Base-by-base conservation (phyloP, 306 rosid genomes). In the Fragaria nilgerrensis region DNA sequence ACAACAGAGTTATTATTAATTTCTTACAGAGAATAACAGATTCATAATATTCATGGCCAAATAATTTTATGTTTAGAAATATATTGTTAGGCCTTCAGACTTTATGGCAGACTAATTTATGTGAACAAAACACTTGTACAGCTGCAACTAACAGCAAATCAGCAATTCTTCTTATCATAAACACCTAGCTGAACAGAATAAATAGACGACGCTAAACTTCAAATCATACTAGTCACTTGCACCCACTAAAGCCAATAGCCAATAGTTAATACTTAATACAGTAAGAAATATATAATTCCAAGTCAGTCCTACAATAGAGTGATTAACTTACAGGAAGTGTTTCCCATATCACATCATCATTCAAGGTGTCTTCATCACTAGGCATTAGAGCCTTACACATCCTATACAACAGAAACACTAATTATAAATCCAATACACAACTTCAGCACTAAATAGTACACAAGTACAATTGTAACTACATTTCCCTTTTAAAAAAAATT, bases 361-460 rank as follows among this genome's bases (percentile, higher is more conserved):
- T 92, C 87, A 89, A 82, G 37, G 82, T 85, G 59, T 94, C 98
- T 53, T 94, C 95, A 47, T 94, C 98, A 52, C 98, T 91, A 75
- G 98, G 98, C 90, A 94, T 90, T 83, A 92, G 86, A 75, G 97
- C 93, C 75, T 91, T 88, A 74, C 98, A 92, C 98, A 92, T 94
- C 93, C 98, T 94, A 78, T 58, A 59, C 41, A 73, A 66, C 55
- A 83, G 53, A 76, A 68, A 49, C 55, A 77, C 32, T 67, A 67
- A 75, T 78, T 16, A 15, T 66, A 84, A 65, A 63, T 78, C 78
- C 36, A 43, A 63, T 59, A 43, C 44, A 23, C 12, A 25, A 74
- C 53, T 17, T 9, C 16, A 15, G 19, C 45, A 75, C 52, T 43
- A 8, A 43, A 43, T 9, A 43, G 45, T 47, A 72, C 62, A 47